Evolutionary conservation across 139 green algal species (phyloP).

Genomic region (Nannochloris sp.): DNA sequence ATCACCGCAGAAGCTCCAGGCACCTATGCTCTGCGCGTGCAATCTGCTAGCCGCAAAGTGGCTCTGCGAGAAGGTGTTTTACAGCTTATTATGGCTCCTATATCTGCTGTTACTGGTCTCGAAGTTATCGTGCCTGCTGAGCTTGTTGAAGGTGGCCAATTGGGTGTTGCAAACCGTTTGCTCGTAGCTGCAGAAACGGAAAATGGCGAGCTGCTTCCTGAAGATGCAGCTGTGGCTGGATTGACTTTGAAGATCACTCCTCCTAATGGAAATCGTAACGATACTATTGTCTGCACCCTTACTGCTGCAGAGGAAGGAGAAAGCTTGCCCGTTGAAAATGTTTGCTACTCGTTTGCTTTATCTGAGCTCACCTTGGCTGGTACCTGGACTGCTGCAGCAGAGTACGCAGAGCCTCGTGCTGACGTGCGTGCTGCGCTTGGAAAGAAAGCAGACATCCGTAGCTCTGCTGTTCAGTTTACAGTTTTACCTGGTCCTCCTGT

Average conservation of each 20-base stretch:
- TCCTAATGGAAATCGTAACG: constrained; percentile 4
- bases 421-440: constrained; percentile 31
- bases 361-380: constrained; percentile 27
- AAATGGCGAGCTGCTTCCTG: constrained; percentile 30
- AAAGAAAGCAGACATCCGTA: constrained; percentile 36
- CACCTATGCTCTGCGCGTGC: constrained; percentile 36
- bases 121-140: neutral
- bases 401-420: constrained; percentile 37
- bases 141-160: neutral
- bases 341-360: neutral
- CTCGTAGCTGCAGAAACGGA: constrained; percentile 32
- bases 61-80: constrained; percentile 30
- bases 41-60: constrained; percentile 39
- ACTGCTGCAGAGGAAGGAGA: neutral
- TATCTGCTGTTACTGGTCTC: constrained; percentile 24
- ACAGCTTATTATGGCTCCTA: constrained; percentile 28
- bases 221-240: constrained; percentile 10
- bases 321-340: neutral
- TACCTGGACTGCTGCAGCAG: constrained; percentile 29
- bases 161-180: neutral
- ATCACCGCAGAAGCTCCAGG: constrained; percentile 39
- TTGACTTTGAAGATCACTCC: constrained; percentile 28
- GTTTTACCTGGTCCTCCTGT: constrained; percentile 30
- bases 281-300: neutral
- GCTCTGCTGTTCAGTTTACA: constrained; percentile 25